phyloP scores from a whole-genome alignment of 306 rosid species.

The Inga leiocalycina region DNA sequence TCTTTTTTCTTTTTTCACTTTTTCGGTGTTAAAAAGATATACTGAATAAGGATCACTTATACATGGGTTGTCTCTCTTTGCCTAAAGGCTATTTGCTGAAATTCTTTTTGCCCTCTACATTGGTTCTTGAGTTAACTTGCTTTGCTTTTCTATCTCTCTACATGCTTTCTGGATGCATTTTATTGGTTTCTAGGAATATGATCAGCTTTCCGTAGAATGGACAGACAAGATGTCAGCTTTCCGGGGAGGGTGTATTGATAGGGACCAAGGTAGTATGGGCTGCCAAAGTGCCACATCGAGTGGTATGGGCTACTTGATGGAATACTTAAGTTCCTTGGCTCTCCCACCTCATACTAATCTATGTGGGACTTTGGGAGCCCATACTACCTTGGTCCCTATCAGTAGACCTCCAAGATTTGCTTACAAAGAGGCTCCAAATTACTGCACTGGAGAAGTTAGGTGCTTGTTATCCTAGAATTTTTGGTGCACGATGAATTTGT shows the following conservation, averaged over 20 bases:
- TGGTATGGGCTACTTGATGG: no score
- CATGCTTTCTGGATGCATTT: background rate
- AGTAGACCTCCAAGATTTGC: background rate
- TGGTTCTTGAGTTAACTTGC: background rate
- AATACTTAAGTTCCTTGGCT: no score
- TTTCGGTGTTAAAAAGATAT: background rate
- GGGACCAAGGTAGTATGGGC: no score
- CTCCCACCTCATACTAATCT: no score
- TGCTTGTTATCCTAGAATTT: background rate
- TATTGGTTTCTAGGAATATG: background rate
- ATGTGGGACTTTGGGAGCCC: no score
- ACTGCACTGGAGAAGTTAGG: no score
- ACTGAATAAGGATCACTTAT: background rate
- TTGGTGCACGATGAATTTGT: slow-evolving; percentile 7
- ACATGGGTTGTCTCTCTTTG: background rate
- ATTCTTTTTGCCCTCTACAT: background rate
- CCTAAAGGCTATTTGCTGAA: background rate
- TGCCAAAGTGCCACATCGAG: no score
- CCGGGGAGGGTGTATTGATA: background rate
- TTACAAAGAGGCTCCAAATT: no score
- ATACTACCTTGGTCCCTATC: no score
- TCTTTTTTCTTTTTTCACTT: background rate
- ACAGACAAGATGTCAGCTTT: no score
- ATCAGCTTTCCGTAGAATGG: no score
- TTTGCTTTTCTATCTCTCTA: slow-evolving; percentile 17